A percentile compares a stretch with the other conserved stretches of the same genome.
Conservation (phyloP, 495 filamentous ascomycete species). For the Talaromyces stipitatus region DNA sequence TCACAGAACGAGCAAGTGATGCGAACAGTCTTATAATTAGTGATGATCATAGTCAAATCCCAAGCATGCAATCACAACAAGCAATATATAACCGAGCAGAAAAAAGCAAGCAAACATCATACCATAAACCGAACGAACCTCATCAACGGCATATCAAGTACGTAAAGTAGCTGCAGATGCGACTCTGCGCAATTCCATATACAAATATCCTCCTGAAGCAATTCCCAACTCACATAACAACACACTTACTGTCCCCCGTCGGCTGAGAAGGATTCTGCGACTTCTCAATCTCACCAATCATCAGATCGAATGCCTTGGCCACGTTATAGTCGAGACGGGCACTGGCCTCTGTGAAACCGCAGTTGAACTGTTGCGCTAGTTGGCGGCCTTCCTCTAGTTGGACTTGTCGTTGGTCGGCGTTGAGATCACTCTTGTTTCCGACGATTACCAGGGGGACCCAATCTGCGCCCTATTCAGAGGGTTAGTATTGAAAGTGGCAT, state of each 20-base stretch:
- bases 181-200: not conserved
- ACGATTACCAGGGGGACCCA: conserved; percentile 90
- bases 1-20: not conserved
- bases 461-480: conserved; percentile 64
- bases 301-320: conserved; percentile 81
- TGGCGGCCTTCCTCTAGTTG: conserved; percentile 72
- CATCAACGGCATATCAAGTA: not conserved
- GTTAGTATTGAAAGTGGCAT: not conserved
- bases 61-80: not conserved
- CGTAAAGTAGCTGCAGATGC: not conserved
- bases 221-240: conserved; percentile 58
- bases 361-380: conserved; percentile 77
- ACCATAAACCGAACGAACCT: not conserved
- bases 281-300: conserved; percentile 94
- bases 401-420: conserved; percentile 88
- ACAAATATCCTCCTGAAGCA: not conserved
- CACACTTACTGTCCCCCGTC: conserved; percentile 68
- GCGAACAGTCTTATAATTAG: not conserved
- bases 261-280: conserved; percentile 83
- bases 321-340: conserved; percentile 94
- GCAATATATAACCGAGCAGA: not conserved
- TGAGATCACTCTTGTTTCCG: conserved; percentile 94
- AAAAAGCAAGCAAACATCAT: not conserved
- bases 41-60: not conserved
- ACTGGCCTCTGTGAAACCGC: conserved; percentile 90